Conservation (phyloP, 441 rosid genomes). For the Arabidopsis lyrata region DNA sequence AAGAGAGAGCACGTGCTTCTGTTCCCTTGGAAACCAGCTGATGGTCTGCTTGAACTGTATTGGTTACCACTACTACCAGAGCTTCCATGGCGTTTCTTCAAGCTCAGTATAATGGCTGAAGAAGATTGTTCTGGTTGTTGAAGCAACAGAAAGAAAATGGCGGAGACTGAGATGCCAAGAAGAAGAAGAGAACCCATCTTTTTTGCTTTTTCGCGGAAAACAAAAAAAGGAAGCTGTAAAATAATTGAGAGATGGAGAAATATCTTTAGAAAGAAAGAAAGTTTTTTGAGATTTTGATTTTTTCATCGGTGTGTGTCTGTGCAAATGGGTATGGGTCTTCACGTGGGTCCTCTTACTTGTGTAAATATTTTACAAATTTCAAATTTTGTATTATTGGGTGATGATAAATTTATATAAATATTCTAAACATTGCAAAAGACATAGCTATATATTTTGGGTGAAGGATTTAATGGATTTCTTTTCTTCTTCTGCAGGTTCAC, state of each 20-base stretch:
- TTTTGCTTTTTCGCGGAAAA: slow-evolving; percentile 31
- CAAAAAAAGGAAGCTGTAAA: slow-evolving; percentile 14
- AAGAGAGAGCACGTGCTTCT: slow-evolving; percentile 75
- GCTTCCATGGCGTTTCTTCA: slow-evolving; percentile 62
- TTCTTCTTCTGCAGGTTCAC: slow-evolving; percentile 26
- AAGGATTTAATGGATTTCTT: neutral
- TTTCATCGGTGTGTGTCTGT: slow-evolving; percentile 33
- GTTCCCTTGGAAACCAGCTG: slow-evolving; percentile 60
- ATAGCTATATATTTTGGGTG: neutral
- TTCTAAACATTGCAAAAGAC: neutral
- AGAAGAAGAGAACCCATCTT: slow-evolving; percentile 45
- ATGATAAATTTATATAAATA: neutral
- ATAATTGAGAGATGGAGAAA: slow-evolving; percentile 37
- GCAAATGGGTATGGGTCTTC: slow-evolving; percentile 43
- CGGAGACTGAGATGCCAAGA: slow-evolving; percentile 36
- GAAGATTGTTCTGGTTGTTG: slow-evolving; percentile 47
- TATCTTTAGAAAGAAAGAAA: slow-evolving; percentile 14
- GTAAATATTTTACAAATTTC: slow-evolving; percentile 19
- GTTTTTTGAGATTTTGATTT: slow-evolving; percentile 17
- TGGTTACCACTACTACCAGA: slow-evolving; percentile 39
- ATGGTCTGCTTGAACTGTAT: slow-evolving; percentile 58
- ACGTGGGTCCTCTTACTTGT: slow-evolving; percentile 47
- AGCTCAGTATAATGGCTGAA: slow-evolving; percentile 65
- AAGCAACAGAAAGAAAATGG: slow-evolving; percentile 44
- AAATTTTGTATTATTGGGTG: slow-evolving; percentile 9